Percentiles rank a stretch among this genome's conserved stretches.
These are phyloP conservation scores for Penicillium roqueforti DNA, from an alignment of 495 filamentous ascomycete species.

Conservation along the genomic window DNA sequence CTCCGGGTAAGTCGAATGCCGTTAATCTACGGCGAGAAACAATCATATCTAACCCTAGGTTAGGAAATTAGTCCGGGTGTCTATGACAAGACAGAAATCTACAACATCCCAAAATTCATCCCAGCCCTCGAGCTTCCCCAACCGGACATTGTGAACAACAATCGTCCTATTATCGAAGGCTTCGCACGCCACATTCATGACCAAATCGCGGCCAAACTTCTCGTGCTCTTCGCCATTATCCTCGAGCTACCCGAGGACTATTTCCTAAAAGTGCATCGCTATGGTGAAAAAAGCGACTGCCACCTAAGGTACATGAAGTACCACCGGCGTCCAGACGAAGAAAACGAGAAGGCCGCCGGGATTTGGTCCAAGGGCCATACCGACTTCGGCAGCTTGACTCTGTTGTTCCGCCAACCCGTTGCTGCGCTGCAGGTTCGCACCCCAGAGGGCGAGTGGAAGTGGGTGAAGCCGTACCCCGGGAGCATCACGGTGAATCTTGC, in stretches of 20 bases:
- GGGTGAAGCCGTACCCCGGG: conserved; percentile 26
- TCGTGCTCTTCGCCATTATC: conserved; percentile 45
- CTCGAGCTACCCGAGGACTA: conserved; percentile 52
- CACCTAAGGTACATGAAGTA: conserved; percentile 57
- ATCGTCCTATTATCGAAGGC: conserved; percentile 41
- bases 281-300: conserved; percentile 41
- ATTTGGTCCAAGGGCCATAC: conserved; percentile 49
- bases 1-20: not conserved
- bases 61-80: conserved; percentile 29
- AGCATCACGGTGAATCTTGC: conserved; percentile 48
- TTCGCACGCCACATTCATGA: conserved; percentile 48
- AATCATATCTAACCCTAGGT: not conserved
- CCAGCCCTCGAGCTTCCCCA: conserved; percentile 40
- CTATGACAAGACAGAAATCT: conserved; percentile 52
- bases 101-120: conserved; percentile 52
- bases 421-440: conserved; percentile 50
- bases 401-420: conserved; percentile 54
- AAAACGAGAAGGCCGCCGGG: conserved; percentile 38
- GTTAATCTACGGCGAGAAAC: not conserved
- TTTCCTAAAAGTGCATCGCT: conserved; percentile 47
- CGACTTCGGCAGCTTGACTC: conserved; percentile 50
- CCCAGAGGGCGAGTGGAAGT: conserved; percentile 26
- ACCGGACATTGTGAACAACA: conserved; percentile 36
- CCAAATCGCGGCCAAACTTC: conserved; percentile 41
- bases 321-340: conserved; percentile 39